A percentile compares a stretch with the other conserved stretches of the same genome.
Evolutionary conservation across 192 early-diverging fungal genomes (phyloP).

Genomic region (Coemansia reversa): DNA sequence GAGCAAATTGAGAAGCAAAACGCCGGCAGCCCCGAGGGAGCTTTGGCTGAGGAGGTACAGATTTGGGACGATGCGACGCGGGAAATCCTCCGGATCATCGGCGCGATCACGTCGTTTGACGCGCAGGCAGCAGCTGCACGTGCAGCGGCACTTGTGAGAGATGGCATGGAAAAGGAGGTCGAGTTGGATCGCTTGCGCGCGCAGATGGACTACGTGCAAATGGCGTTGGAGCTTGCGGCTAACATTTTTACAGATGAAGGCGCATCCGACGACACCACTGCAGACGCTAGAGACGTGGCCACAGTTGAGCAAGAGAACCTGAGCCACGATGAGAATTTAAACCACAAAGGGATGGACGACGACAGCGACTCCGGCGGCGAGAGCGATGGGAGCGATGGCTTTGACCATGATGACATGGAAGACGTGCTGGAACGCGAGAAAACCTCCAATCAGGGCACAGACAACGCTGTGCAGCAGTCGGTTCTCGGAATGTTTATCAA

Average conservation of each 20-base stretch:
- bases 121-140: slow-evolving; percentile 26
- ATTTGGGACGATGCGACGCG: slow-evolving; percentile 47
- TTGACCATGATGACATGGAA: slow-evolving; percentile 51
- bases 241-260: slow-evolving; percentile 76
- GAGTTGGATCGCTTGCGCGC: slow-evolving; percentile 23
- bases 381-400: slow-evolving; percentile 53
- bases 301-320: slow-evolving; percentile 1
- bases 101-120: slow-evolving; percentile 34
- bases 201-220: slow-evolving; percentile 39
- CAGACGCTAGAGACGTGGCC: background rate
- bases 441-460: slow-evolving; percentile 40
- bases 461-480: slow-evolving; percentile 48
- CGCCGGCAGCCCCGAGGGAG: slow-evolving; percentile 15
- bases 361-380: slow-evolving; percentile 44
- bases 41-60: slow-evolving; percentile 55
- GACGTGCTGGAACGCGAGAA: slow-evolving; percentile 51
- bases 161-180: slow-evolving; percentile 15
- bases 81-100: slow-evolving; percentile 35
- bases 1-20: slow-evolving; percentile 19
- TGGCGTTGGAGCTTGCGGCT: slow-evolving; percentile 79
- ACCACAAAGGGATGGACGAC: slow-evolving; percentile 40
- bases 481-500: slow-evolving; percentile 51
- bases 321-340: slow-evolving; percentile 44
- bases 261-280: slow-evolving; percentile 22
- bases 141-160: slow-evolving; percentile 20